Conservation (phyloP, 139 green algal species). For the Astrephomene gubernaculifera region DNA sequence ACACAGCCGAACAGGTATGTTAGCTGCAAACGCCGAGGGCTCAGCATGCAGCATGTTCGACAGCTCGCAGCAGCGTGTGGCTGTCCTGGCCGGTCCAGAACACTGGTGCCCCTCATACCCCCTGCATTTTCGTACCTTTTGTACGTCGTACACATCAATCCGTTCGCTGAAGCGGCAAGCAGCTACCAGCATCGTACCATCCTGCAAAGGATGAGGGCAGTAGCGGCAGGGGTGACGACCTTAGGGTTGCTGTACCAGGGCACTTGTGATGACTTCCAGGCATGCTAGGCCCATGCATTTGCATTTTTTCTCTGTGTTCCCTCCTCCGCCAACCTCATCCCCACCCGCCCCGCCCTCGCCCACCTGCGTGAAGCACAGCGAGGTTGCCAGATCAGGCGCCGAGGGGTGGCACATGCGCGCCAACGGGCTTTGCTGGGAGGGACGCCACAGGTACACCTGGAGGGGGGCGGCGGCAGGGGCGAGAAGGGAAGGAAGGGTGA, state of each 20-base stretch:
- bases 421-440: constrained; percentile 16
- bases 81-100: too few species aligned
- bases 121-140: not conserved
- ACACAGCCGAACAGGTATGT: too few species aligned
- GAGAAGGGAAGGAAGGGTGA: not conserved
- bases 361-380: constrained; percentile 26
- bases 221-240: too few species aligned
- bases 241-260: too few species aligned
- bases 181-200: constrained; percentile 10
- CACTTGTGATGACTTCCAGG: too few species aligned
- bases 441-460: constrained; percentile 37
- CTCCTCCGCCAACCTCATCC: too few species aligned
- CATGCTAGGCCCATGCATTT: too few species aligned
- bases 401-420: constrained; percentile 36
- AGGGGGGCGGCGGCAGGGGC: not conserved
- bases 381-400: constrained; percentile 21
- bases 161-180: constrained; percentile 19
- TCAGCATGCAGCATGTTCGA: too few species aligned
- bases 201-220: not conserved
- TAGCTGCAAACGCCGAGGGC: too few species aligned
- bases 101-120: too few species aligned
- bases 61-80: too few species aligned
- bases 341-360: not conserved
- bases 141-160: constrained; percentile 32
- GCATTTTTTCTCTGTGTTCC: too few species aligned